Evolutionary conservation across 108 stramenopile genomes (phyloP).

Genomic region (Craspedostauros australis): DNA sequence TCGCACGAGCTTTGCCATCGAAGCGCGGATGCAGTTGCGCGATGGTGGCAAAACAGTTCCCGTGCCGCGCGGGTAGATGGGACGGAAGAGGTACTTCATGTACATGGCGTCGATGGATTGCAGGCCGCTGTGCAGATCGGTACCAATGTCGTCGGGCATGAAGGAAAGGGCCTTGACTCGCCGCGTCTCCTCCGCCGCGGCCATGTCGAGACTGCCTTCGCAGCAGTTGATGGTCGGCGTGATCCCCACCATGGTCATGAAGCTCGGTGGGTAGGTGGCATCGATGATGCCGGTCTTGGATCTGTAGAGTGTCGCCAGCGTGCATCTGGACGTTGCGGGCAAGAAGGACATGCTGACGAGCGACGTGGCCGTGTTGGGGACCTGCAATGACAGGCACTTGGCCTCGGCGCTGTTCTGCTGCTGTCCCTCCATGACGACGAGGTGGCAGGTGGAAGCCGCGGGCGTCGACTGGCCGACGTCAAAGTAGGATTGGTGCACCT

Average conservation of each 20-base stretch:
- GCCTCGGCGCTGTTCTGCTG: not conserved
- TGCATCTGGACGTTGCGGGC: conserved; percentile 20
- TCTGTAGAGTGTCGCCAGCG: conserved; percentile 18
- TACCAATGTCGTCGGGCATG: not conserved
- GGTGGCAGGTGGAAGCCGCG: conserved; percentile 17
- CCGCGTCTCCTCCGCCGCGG: conserved; percentile 14
- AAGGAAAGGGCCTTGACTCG: conserved; percentile 14
- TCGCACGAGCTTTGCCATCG: conserved; percentile 25
- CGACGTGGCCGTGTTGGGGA: conserved; percentile 19
- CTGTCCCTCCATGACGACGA: conserved; percentile 17
- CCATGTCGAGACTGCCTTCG: conserved; percentile 19
- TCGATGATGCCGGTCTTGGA: conserved; percentile 1
- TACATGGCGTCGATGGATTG: conserved; percentile 30
- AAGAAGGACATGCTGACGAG: conserved; percentile 30
- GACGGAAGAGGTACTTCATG: conserved; percentile 38
- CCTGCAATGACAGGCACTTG: conserved; percentile 1
- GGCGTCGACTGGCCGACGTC: not conserved
- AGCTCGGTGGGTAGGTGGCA: conserved; percentile 22
- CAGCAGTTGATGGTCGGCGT: conserved; percentile 14
- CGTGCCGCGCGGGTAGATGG: conserved; percentile 31
- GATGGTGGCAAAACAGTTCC: conserved; percentile 36
- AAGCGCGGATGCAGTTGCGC: conserved; percentile 19
- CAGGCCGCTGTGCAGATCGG: conserved; percentile 15
- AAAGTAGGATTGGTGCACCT: conserved; percentile 7
- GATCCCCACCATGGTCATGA: conserved; percentile 12